Conservation (phyloP, 495 filamentous ascomycete species). For the Neurospora discreta region DNA sequence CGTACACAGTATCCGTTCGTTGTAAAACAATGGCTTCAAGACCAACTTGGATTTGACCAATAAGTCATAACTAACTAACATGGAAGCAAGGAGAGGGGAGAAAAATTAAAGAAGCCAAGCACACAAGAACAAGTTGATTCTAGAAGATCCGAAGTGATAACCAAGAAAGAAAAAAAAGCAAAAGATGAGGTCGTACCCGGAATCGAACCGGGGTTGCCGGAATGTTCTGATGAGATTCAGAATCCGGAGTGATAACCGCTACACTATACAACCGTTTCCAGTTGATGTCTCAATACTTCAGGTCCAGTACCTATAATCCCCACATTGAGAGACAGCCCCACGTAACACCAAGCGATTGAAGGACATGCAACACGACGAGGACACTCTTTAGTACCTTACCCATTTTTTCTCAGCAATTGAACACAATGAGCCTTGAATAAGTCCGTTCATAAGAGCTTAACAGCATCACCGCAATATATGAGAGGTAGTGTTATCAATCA, state of each 20-base stretch:
- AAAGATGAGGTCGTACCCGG: background rate
- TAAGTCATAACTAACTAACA: too few relatives aligned
- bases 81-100: background rate
- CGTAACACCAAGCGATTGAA: background rate
- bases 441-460: too few relatives aligned
- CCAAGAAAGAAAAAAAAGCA: too few relatives aligned
- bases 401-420: too few relatives aligned
- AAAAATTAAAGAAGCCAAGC: background rate
- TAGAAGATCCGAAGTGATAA: too few relatives aligned
- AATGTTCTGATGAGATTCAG: background rate
- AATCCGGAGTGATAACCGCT: background rate
- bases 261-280: background rate
- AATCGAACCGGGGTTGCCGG: background rate
- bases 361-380: background rate
- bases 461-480: too few relatives aligned
- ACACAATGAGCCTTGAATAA: too few relatives aligned
- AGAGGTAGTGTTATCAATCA: background rate
- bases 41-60: too few relatives aligned
- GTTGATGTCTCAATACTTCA: background rate
- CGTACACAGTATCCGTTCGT: background rate
- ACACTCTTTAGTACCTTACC: background rate
- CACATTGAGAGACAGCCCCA: background rate
- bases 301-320: background rate
- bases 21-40: too few relatives aligned
- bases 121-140: too few relatives aligned